Evolutionary conservation across 1,139 yeast genomes (phyloP).

Genomic region (Candida sp.): DNA sequence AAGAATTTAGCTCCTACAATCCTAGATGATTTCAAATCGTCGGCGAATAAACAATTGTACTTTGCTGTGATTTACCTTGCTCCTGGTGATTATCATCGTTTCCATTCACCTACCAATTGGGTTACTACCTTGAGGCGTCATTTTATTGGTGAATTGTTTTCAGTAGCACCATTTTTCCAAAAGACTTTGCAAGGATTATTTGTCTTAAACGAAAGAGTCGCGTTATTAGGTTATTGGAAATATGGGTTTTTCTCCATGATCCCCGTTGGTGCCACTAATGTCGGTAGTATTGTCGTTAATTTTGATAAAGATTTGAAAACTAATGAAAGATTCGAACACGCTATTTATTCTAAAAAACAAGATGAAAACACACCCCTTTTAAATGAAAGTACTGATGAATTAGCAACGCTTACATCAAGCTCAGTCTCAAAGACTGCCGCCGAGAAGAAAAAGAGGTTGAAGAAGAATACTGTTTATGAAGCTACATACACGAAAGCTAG

Average conservation of each 20-base stretch:
- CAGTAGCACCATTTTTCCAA: conserved; percentile 97
- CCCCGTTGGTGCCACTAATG: conserved; percentile 99
- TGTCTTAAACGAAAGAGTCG: conserved; percentile 92
- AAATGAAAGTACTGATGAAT: conserved; percentile 11
- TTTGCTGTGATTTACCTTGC: conserved; percentile 94
- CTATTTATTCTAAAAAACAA: conserved; percentile 29
- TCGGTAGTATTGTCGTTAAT: conserved; percentile 89
- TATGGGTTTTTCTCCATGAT: conserved; percentile 98
- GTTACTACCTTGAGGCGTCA: conserved; percentile 91
- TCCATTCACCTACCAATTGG: conserved; percentile 97
- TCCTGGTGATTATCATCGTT: conserved; percentile 98
- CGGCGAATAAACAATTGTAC: conserved; percentile 58
- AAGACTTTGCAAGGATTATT: conserved; percentile 81
- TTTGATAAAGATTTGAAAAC: conserved; percentile 91
- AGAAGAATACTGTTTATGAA: conserved; percentile 86
- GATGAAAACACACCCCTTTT: conserved; percentile 36
- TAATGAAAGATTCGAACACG: conserved; percentile 65
- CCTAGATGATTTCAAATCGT: conserved; percentile 20
- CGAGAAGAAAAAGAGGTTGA: conserved; percentile 33
- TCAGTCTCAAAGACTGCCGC: conserved; percentile 10
- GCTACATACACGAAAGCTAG: conserved; percentile 89
- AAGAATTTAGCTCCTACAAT: conserved; percentile 39
- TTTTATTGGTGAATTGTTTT: conserved; percentile 92
- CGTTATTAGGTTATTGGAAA: conserved; percentile 93
- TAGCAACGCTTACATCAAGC: conserved; percentile 11